These are phyloP conservation scores for Gyromitra esculenta DNA, from an alignment of 2,329 filamentous ascomycete species.

Conservation along the genomic window DNA sequence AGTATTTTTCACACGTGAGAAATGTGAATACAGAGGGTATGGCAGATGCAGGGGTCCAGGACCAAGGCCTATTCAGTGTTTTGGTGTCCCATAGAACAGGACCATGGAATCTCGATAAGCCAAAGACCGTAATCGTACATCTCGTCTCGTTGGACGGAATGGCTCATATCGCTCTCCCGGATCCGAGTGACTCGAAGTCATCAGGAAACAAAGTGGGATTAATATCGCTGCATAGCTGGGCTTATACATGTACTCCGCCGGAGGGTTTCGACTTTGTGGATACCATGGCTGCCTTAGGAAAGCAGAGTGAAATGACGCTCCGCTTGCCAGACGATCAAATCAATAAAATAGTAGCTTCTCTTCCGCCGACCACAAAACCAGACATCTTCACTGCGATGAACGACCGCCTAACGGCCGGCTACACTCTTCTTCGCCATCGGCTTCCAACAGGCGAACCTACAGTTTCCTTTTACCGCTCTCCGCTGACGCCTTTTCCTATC, in stretches of 20 bases:
- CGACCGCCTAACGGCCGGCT: conserved; percentile 60
- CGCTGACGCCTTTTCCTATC: conserved; percentile 59
- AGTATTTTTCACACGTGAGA: background rate
- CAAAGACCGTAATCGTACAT: background rate
- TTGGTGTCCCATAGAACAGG: background rate
- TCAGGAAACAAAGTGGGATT: background rate
- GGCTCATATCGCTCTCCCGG: background rate
- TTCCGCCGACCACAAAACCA: background rate
- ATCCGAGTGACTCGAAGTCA: background rate
- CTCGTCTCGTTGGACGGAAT: conserved; percentile 5
- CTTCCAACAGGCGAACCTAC: conserved; percentile 62
- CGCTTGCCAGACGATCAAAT: background rate
- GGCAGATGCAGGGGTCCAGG: conserved; percentile 1
- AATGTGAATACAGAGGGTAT: conserved; percentile 3
- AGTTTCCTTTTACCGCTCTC: conserved; percentile 60
- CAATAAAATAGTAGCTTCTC: background rate
- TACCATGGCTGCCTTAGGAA: background rate
- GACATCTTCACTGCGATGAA: background rate
- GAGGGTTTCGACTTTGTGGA: background rate
- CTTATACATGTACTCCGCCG: background rate
- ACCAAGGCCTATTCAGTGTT: background rate
- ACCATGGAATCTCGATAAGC: background rate
- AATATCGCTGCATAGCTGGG: conserved; percentile 3
- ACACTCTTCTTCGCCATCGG: conserved; percentile 59
- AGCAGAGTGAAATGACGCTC: background rate